Evolutionary conservation across 1,284 basidiomycete species (phyloP).

Genomic region (Naganishia sp.): DNA sequence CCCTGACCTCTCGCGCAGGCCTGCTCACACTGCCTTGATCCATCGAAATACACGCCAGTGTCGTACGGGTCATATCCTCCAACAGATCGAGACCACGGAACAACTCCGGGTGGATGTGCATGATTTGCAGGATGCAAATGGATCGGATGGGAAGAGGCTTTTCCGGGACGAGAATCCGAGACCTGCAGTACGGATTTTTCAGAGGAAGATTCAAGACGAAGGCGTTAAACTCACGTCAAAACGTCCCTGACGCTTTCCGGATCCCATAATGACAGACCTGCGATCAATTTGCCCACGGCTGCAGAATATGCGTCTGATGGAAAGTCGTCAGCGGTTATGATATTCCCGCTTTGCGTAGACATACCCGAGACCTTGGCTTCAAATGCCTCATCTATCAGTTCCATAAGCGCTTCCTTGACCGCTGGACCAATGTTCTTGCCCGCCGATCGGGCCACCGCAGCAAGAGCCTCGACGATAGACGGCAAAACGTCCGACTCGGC

Average conservation of each 20-base stretch:
- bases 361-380: conserved; percentile 69
- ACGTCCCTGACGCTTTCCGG: conserved; percentile 68
- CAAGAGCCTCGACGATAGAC: conserved; percentile 74
- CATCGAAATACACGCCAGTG: conserved; percentile 67
- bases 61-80: conserved; percentile 70
- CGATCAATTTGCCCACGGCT: conserved; percentile 68
- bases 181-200: conserved; percentile 10
- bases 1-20: conserved; percentile 80
- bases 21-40: conserved; percentile 75
- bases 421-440: conserved; percentile 74
- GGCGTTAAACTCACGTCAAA: conserved; percentile 61
- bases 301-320: conserved; percentile 68
- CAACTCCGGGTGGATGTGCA: conserved; percentile 61
- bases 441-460: conserved; percentile 72
- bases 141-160: conserved; percentile 44
- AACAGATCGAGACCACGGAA: conserved; percentile 68
- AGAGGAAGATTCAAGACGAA: neutral
- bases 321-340: conserved; percentile 16
- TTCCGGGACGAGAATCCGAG: conserved; percentile 37
- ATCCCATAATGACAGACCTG: conserved; percentile 64
- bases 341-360: conserved; percentile 34
- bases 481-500: conserved; percentile 74
- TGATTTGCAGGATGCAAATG: conserved; percentile 65
- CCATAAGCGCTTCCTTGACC: conserved; percentile 69
- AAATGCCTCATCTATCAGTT: conserved; percentile 78